These are phyloP conservation scores for Lactarius tabidus DNA, from an alignment of 768 basidiomycete genomes.

Conservation along the genomic window DNA sequence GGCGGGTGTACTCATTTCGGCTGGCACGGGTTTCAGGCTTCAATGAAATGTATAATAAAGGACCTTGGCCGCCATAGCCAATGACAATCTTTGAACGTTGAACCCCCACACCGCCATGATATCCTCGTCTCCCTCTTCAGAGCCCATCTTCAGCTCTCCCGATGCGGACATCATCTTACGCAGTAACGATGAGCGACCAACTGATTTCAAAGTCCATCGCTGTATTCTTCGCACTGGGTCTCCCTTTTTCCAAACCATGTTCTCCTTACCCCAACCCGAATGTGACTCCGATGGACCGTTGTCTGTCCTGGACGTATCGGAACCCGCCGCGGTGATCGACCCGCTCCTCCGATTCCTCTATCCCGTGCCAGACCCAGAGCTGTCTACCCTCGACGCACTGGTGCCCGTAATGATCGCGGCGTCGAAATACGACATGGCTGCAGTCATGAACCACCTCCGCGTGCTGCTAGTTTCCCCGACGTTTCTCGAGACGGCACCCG, in stretches of 20 bases:
- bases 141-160: conserved; percentile 37
- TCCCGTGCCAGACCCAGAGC: conserved; percentile 50
- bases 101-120: conserved; percentile 6
- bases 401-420: conserved; percentile 48
- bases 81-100: neutral
- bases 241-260: conserved; percentile 66
- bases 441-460: conserved; percentile 47
- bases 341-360: conserved; percentile 58
- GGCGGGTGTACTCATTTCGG: neutral
- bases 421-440: conserved; percentile 58
- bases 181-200: conserved; percentile 36
- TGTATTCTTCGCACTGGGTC: conserved; percentile 61
- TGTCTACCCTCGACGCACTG: conserved; percentile 53
- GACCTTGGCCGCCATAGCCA: neutral
- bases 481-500: conserved; percentile 47
- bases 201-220: conserved; percentile 56
- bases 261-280: conserved; percentile 55
- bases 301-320: conserved; percentile 54
- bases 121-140: conserved; percentile 12
- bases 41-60: conserved; percentile 14
- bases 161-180: conserved; percentile 55
- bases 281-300: conserved; percentile 28
- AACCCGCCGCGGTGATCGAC: conserved; percentile 43
- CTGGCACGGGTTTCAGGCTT: conserved; percentile 6
- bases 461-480: conserved; percentile 45